Conservation (phyloP, 495 filamentous ascomycete genomes). For the Penicillium nucicola region DNA sequence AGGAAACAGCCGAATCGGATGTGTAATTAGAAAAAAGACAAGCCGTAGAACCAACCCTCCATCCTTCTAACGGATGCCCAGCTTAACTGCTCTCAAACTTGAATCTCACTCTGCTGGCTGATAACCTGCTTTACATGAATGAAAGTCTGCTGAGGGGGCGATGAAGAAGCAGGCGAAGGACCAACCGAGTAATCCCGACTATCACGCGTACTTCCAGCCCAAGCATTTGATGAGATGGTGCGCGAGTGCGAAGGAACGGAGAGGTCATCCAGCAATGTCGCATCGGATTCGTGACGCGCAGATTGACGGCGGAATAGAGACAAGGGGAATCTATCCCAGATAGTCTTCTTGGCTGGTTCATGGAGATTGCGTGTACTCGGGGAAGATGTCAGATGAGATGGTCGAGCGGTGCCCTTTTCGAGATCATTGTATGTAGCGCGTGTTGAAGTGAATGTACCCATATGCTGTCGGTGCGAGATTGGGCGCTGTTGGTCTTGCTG, state of each 20-base stretch:
- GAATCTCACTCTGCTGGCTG: slow-evolving; percentile 35
- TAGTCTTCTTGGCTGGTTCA: not conserved
- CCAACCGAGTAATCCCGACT: slow-evolving; percentile 20
- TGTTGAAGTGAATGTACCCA: not conserved
- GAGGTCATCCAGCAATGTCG: slow-evolving; percentile 16
- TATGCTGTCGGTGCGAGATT: not conserved
- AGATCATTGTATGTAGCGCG: slow-evolving; percentile 13
- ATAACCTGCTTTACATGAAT: slow-evolving; percentile 42
- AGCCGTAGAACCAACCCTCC: too few relatives aligned
- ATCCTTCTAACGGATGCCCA: too few relatives aligned
- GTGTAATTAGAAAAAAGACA: not conserved
- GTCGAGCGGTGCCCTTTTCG: slow-evolving; percentile 21
- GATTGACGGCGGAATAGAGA: slow-evolving; percentile 10
- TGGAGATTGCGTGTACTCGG: not conserved
- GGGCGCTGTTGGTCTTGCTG: not conserved
- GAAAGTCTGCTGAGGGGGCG: slow-evolving; percentile 12
- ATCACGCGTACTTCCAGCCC: slow-evolving; percentile 28
- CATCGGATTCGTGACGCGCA: slow-evolving; percentile 2
- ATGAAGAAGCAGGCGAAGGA: slow-evolving; percentile 1
- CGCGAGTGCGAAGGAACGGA: slow-evolving; percentile 18
- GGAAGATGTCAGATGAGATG: not conserved
- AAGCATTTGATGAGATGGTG: slow-evolving; percentile 37
- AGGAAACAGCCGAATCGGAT: not conserved
- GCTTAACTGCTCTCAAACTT: slow-evolving; percentile 7
- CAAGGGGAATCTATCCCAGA: slow-evolving; percentile 16